Conservation (phyloP, 305 asterid genomes). For the Vinca major region DNA sequence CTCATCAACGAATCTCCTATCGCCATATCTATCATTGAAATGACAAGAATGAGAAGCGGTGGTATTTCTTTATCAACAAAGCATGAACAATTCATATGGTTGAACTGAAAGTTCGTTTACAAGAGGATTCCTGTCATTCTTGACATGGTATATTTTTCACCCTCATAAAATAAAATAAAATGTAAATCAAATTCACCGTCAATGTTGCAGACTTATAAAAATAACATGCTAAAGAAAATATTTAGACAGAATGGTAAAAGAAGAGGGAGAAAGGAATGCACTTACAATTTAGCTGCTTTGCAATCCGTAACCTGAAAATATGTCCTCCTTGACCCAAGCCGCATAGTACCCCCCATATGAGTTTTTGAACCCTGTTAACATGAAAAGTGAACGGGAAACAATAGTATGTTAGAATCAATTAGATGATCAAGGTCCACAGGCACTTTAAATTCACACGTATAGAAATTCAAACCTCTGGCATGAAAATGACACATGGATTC, state of each 20-base stretch:
- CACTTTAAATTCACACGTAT: background rate
- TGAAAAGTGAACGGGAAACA: background rate
- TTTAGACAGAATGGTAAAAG: background rate
- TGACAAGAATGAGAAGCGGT: conserved; percentile 1
- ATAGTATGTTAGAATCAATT: background rate
- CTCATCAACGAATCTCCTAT: conserved; percentile 57
- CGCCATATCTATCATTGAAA: conserved; percentile 49
- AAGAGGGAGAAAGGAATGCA: conserved; percentile 4
- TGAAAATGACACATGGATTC: conserved; percentile 74
- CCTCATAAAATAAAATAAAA: background rate
- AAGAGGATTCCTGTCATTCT: background rate
- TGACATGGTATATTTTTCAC: background rate
- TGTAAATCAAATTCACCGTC: background rate
- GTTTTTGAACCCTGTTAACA: conserved; percentile 74
- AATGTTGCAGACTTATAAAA: background rate
- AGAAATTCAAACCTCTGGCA: conserved; percentile 67
- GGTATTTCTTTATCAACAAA: background rate
- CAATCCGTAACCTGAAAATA: conserved; percentile 52
- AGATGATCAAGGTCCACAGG: background rate
- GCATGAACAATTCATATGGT: background rate
- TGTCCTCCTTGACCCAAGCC: conserved; percentile 95
- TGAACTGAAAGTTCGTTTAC: background rate
- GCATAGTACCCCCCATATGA: conserved; percentile 98
- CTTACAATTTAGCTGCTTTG: conserved; percentile 71
- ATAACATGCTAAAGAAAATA: background rate